phyloP scores from a whole-genome alignment of 2,329 filamentous ascomycete genomes.

The Diplocarpon rosae region DNA sequence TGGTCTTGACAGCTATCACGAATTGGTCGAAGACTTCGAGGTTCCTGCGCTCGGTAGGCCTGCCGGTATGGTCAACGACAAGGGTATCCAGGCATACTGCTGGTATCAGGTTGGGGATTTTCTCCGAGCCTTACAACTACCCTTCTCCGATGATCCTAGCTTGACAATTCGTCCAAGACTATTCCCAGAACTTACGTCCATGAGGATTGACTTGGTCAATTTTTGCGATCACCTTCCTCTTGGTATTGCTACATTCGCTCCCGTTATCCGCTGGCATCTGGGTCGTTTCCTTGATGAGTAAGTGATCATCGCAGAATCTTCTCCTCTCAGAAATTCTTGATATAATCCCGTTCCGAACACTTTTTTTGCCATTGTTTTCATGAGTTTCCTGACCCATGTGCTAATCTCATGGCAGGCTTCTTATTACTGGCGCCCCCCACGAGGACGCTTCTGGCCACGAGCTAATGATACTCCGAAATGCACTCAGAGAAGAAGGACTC shows the following conservation, averaged over 20 bases:
- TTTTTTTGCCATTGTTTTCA: no score
- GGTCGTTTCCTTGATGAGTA: constrained; percentile 11
- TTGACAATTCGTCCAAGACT: constrained; percentile 6
- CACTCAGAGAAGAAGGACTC: constrained; percentile 14
- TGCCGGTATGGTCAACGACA: constrained; percentile 9
- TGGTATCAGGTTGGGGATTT: constrained; percentile 19
- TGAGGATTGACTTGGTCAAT: constrained; percentile 18
- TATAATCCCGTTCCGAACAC: no score
- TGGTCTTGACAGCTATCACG: constrained; percentile 10
- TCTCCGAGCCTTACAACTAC: constrained; percentile 8
- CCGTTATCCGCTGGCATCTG: constrained; percentile 14
- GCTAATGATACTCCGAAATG: constrained; percentile 8
- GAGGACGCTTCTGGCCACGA: constrained; percentile 3
- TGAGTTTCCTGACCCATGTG: no score
- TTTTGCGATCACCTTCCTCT: constrained; percentile 17
- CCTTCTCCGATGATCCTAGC: not conserved
- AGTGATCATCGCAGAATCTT: not conserved
- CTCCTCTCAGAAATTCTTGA: not conserved
- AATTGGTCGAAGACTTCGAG: constrained; percentile 3
- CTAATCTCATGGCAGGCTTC: constrained; percentile 2
- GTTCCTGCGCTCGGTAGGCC: constrained; percentile 11
- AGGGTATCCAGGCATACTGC: constrained; percentile 17
- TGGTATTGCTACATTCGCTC: constrained; percentile 5
- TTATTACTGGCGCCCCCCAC: constrained; percentile 13
- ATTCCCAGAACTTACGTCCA: constrained; percentile 9